Evolutionary conservation across 345 rosid genomes (phyloP), one percentile per base, ranked within the genome.

Genomic region (Citrus reticulata): DNA sequence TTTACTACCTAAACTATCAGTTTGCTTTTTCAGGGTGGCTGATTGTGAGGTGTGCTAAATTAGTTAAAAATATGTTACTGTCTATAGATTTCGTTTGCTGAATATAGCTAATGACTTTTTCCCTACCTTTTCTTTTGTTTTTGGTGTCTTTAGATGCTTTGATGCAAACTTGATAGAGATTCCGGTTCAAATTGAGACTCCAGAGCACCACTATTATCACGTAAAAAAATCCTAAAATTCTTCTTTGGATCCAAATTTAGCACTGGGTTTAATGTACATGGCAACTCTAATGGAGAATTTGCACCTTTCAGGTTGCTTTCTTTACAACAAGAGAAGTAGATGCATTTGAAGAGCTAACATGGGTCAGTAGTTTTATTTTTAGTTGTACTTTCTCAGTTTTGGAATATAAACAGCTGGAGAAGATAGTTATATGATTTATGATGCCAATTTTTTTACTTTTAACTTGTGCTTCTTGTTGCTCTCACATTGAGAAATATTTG

Each of bases 91-190:
- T 27, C 8, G 5, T 49, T 55, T 32, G 10, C 20, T 8, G 60
- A 63, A 39, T 27, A 5, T 58, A 19, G 70, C 57, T 71, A n/a
- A 24, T 68, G 7, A 49, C 24, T 20, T 19, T 57, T 54, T 74
- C 77, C 19, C 19, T 19, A 11, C 27, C 8, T 6, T 54, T 19
- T 54, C 20, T 46, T 30, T 4, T 24, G 25, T 37, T 60, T 75
- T 57, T 46, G 58, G 49, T 77, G 66, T 65, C 68, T 75, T 59
- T 87, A 93, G 98, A 83, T 95, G 99, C 77, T 67, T 59, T 37
- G 96, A 95, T 85, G 92, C 93, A 57, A 95, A 92, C 85, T 80
- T 95, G 89, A 88, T 93, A 63, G 99, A 95, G 80, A 89, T 95
- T 72, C 98, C 98, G 32, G 93, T 95, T 68, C 90, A 93, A 80